phyloP scores from a whole-genome alignment of 2,329 filamentous ascomycete species.

The Sporothrix brunneoviolacea region DNA sequence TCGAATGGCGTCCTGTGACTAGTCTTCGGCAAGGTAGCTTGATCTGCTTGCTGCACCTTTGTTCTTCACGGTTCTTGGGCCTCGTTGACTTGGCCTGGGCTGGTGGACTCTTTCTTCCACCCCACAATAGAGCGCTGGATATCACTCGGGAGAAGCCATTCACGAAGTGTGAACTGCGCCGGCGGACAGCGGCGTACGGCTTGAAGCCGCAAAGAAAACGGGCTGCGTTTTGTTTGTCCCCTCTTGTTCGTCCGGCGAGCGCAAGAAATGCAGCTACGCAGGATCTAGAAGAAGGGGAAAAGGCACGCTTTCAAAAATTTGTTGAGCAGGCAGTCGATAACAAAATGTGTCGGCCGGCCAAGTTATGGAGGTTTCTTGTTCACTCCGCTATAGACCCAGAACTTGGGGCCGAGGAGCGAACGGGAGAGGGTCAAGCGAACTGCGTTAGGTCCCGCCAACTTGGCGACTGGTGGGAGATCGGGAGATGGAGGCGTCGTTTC shows the following conservation, averaged over 20 bases:
- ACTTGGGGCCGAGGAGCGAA: constrained; percentile 86
- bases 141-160: constrained; percentile 20
- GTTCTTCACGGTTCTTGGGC: background rate
- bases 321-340: background rate
- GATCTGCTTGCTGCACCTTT: background rate
- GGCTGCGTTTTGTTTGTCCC: constrained; percentile 8
- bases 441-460: constrained; percentile 40
- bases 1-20: no score
- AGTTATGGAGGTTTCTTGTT: constrained; percentile 98
- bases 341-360: constrained; percentile 22
- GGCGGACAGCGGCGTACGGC: constrained; percentile 21
- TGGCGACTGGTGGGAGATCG: constrained; percentile 21
- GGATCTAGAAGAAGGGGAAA: background rate
- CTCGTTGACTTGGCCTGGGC: background rate
- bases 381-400: constrained; percentile 93
- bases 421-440: constrained; percentile 67
- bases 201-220: constrained; percentile 15
- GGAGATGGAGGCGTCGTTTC: constrained; percentile 1
- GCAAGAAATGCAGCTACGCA: constrained; percentile 10
- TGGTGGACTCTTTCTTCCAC: constrained; percentile 10
- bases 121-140: constrained; percentile 16
- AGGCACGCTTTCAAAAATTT: background rate
- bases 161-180: constrained; percentile 16
- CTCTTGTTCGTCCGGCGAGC: constrained; percentile 6
- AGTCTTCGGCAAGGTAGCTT: no score